Evolutionary conservation across 768 basidiomycete genomes (phyloP).

Genomic region (Lentinula aciculospora): DNA sequence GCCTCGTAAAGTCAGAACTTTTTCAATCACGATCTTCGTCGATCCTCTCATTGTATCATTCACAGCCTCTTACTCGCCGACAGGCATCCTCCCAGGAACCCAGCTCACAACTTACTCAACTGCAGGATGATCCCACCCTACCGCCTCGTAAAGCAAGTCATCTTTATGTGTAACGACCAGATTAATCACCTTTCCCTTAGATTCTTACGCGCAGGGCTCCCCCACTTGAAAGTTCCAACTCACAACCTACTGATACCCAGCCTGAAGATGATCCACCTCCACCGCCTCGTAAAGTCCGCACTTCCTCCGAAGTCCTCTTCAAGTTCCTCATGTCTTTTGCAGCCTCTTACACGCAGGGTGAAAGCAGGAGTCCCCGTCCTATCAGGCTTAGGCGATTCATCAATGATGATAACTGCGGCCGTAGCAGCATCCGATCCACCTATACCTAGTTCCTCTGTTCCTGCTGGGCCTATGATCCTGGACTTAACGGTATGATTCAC

Average conservation of each 20-base stretch:
- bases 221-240: neutral
- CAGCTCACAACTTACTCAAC: neutral
- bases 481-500: neutral
- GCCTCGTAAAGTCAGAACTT: slow-evolving; percentile 1
- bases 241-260: neutral
- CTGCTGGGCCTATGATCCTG: slow-evolving; percentile 9
- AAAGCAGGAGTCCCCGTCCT: slow-evolving; percentile 29
- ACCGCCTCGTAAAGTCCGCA: slow-evolving; percentile 26
- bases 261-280: slow-evolving; percentile 8
- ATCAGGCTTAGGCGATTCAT: slow-evolving; percentile 41
- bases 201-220: neutral
- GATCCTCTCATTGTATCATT: neutral
- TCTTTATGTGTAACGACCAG: too few species aligned
- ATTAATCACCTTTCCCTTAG: neutral
- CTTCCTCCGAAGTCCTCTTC: neutral
- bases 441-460: slow-evolving; percentile 12
- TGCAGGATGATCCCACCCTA: neutral
- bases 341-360: slow-evolving; percentile 41
- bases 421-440: slow-evolving; percentile 15
- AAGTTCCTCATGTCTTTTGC: neutral
- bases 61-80: neutral
- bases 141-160: neutral
- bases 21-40: neutral
- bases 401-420: slow-evolving; percentile 27
- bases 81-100: neutral